Conservation (phyloP, 495 filamentous ascomycete genomes). For the Aspergillus incahuasiensis region DNA sequence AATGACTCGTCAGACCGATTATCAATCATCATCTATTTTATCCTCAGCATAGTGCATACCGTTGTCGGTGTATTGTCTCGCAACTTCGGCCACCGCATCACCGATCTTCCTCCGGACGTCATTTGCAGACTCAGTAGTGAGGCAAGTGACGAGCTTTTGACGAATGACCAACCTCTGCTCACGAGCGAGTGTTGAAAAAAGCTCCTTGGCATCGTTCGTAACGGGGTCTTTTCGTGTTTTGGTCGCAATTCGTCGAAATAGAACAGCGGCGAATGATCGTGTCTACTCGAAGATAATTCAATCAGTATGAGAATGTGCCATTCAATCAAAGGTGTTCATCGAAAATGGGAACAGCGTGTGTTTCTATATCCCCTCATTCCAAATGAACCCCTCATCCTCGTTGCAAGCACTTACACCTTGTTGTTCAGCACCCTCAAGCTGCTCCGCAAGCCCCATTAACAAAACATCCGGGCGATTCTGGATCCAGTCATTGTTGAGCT, state of each 20-base stretch:
- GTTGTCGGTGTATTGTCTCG: slow-evolving; percentile 87
- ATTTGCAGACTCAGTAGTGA: slow-evolving; percentile 64
- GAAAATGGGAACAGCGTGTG: neutral
- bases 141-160: slow-evolving; percentile 70
- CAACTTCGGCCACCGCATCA: slow-evolving; percentile 92
- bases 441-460: slow-evolving; percentile 89
- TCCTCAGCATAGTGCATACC: slow-evolving; percentile 49
- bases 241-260: slow-evolving; percentile 89
- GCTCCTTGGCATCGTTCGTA: slow-evolving; percentile 67
- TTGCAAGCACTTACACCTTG: slow-evolving; percentile 52
- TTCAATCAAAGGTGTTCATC: neutral
- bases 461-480: slow-evolving; percentile 73
- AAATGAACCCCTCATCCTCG: neutral
- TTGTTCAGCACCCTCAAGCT: slow-evolving; percentile 70
- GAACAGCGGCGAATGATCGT: slow-evolving; percentile 85
- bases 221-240: slow-evolving; percentile 73
- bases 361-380: neutral
- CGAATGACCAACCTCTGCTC: slow-evolving; percentile 74
- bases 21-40: slow-evolving; percentile 4
- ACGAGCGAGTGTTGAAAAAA: slow-evolving; percentile 69
- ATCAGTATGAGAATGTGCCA: slow-evolving; percentile 9
- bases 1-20: slow-evolving; percentile 18
- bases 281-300: slow-evolving; percentile 45
- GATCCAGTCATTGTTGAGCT: slow-evolving; percentile 86
- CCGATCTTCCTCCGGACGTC: slow-evolving; percentile 89